phyloP scores from a whole-genome alignment of 2,329 filamentous ascomycete species.

The Colletotrichum chrysophilum region DNA sequence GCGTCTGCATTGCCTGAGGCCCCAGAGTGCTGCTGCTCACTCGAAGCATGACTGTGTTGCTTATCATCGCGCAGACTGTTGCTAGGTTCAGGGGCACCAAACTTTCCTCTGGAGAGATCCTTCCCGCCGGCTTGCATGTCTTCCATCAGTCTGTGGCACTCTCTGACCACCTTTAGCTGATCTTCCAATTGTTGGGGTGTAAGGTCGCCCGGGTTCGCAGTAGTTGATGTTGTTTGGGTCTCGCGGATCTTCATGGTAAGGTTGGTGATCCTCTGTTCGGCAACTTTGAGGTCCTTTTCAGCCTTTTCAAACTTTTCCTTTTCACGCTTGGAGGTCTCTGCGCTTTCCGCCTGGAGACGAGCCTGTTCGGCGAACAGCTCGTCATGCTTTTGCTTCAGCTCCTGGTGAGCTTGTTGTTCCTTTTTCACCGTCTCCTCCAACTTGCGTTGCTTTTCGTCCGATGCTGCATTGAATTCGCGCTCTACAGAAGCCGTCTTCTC shows the following conservation, averaged over 20 bases:
- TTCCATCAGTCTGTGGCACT: neutral
- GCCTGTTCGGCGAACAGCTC: neutral
- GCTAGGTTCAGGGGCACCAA: neutral
- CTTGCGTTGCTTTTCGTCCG: neutral
- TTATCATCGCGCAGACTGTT: neutral
- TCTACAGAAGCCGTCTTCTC: neutral
- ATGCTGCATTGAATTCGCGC: neutral
- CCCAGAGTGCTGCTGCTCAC: neutral
- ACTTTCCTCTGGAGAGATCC: neutral
- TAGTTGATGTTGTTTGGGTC: neutral
- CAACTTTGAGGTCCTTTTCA: neutral
- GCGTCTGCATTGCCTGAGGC: neutral
- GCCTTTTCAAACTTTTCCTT: neutral
- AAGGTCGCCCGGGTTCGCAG: neutral
- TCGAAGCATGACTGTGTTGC: neutral
- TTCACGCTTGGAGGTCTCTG: neutral
- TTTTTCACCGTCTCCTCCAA: neutral
- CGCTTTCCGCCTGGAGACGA: neutral
- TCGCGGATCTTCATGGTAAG: conserved; percentile 13
- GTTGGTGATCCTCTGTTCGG: conserved; percentile 16
- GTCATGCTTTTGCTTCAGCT: neutral
- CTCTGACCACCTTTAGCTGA: neutral
- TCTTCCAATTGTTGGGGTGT: neutral
- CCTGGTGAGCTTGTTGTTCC: neutral
- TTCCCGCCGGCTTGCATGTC: neutral